Evolutionary conservation across 2,329 filamentous ascomycete species (phyloP), one percentile per base, ranked within the genome.

Genomic region (Cladosporium sp.): DNA sequence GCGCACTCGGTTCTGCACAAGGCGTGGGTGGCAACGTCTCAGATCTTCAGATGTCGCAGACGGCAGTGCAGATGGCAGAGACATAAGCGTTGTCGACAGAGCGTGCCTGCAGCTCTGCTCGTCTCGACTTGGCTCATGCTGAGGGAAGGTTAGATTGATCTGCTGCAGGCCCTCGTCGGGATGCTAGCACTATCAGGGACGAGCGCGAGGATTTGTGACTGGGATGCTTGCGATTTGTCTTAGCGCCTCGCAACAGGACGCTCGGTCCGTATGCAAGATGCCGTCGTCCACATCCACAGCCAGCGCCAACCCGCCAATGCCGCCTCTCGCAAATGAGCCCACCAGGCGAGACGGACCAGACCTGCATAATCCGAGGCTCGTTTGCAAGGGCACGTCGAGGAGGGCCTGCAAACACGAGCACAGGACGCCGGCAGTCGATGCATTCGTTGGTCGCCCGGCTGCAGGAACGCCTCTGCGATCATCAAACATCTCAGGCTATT

Each of bases 141-240:
- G 57, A 59, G 40, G 58, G 44, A 50, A 26, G 18, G 18, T 61
- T 61, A 44, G 44, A 49, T 61, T 49, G 58, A 61, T 61, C 40
- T 33, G 18, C 58, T 18, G 40, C 40, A 61, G 37, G 58, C 40
- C 37, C 14, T 11, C 40, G 29, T 35, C 40, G 33, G 11, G 31
- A 37, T 28, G 52, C 14, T 16, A 50, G 46, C 50, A 29, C 26
- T 10, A 3, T 18, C 40, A 33, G 37, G 28, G 57, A 40, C 57
- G 23, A 21, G 58, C 18, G 37, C 46, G 46, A 62, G 60, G 60
- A 62, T 62, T 55, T 33, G 44, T 62, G 60, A 53, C 60, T 5
- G 23, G 60, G 60, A 53, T 53, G 60, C 26, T 53, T 53, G 60
- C 60, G 49, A 53, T 62, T 31, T 62, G 29, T 52, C 26, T 52